Base-by-base conservation (phyloP, 768 basidiomycete genomes). In the Tricholoma matsutake region DNA sequence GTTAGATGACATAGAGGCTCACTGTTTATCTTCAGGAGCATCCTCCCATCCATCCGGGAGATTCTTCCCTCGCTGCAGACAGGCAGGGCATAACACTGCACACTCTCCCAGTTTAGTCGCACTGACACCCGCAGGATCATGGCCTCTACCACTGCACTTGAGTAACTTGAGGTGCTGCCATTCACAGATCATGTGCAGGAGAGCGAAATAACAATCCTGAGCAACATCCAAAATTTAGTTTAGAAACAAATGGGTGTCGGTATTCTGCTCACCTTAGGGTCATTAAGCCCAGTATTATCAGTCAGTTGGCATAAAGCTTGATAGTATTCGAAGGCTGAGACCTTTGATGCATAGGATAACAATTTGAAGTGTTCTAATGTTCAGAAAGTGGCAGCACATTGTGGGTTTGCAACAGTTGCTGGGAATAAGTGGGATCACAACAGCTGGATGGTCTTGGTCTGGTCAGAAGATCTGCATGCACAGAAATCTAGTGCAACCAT, bases 11-110 rank as follows among this genome's bases (percentile, higher is more conserved):
- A 10, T 54, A 10, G 29, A n/a, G n/a, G 39, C 56, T 18, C 22
- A 68, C 67, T 55, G 34, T 25, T 61, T 53, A 11, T 68, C 55
- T 6, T 63, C 53, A 0, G 61, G 57, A 2, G 39, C 56, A 20
- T 66, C 47, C 34, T 64, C 20, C 71, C 71, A 73, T 9, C 55
- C 59, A 4, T 18, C 25, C 10, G 71, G 67, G 25, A 73, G 54
- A 45, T 71, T 73, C 22, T 68, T 66, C 1, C 59, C 63, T 0
- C 64, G 67, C 9, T 67, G 68, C 0, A 72, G 73, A 56, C 72
- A 74, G 0, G 73, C 72, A 2, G 69, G 71, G 32, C 72, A 74
- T 14, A 64, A 22, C 6, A 73, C 62, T 1, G 70, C 72, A 18
- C 62, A 63, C 32, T 65, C 59, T 6, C 72, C 68, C 10, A 25